Conservation (phyloP, 2,329 filamentous ascomycete species). For the Aspergillus luchuensis region DNA sequence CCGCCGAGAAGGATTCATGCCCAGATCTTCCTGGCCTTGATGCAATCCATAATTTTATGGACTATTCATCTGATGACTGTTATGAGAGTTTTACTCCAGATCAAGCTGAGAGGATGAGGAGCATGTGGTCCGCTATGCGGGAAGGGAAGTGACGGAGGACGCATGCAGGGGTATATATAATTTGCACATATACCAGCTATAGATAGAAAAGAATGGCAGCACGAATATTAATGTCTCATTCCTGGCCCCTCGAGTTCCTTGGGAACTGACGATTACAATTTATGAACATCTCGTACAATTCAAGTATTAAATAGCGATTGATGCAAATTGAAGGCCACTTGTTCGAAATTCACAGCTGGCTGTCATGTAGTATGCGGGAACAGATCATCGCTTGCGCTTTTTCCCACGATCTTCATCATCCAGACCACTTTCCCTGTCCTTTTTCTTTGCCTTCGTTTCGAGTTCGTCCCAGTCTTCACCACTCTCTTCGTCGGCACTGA, state of each 20-base stretch:
- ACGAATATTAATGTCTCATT: too few relatives aligned
- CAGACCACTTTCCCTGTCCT: conserved; percentile 58
- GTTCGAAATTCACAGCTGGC: not conserved
- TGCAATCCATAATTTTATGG: conserved; percentile 62
- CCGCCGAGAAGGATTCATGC: conserved; percentile 54
- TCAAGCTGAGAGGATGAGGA: conserved; percentile 55
- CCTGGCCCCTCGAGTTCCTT: too few relatives aligned
- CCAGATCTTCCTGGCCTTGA: conserved; percentile 50
- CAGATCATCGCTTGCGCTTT: conserved; percentile 69
- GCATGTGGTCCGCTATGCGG: conserved; percentile 52
- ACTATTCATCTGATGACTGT: conserved; percentile 59
- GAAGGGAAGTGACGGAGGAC: conserved; percentile 32
- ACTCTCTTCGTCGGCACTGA: conserved; percentile 66
- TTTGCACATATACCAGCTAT: conserved; percentile 7
- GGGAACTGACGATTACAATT: too few relatives aligned
- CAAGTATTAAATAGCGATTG: not conserved
- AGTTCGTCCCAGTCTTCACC: conserved; percentile 94
- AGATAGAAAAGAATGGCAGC: not conserved
- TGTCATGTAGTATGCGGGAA: not conserved
- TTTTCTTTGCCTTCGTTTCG: conserved; percentile 76
- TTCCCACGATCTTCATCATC: conserved; percentile 63
- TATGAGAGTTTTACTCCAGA: conserved; percentile 55
- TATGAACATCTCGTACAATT: not conserved
- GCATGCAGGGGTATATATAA: not conserved
- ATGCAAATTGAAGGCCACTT: not conserved